A percentile compares a stretch with the other conserved stretches of the same genome.
Evolutionary conservation across 1,284 basidiomycete genomes (phyloP).

Genomic region (Anthracocystis setariae): DNA sequence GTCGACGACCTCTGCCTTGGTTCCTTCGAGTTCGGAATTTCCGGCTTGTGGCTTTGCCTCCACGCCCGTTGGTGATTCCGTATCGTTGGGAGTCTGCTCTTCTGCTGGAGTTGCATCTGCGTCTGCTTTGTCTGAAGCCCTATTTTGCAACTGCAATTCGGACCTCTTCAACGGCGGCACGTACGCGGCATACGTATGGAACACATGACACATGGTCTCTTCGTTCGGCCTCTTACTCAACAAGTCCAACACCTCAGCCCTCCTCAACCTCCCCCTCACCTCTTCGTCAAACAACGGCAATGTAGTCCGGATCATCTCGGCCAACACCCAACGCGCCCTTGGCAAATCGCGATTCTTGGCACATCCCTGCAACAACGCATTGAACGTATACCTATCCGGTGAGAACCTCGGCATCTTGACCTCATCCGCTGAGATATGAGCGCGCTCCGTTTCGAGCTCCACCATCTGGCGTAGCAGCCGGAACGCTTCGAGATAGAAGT

Average conservation of each 20-base stretch:
- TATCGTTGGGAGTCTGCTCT: background rate
- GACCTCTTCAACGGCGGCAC: constrained; percentile 69
- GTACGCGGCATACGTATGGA: constrained; percentile 87
- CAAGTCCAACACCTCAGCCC: constrained; percentile 53
- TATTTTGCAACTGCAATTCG: constrained; percentile 7
- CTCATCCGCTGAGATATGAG: constrained; percentile 74
- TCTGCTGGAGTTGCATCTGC: background rate
- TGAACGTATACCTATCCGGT: constrained; percentile 79
- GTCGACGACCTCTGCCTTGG: too few species aligned
- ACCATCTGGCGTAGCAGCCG: constrained; percentile 72
- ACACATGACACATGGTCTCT: constrained; percentile 81
- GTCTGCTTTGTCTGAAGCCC: background rate
- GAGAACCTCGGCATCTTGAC: constrained; percentile 69
- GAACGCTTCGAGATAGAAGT: constrained; percentile 67
- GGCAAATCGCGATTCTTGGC: constrained; percentile 85
- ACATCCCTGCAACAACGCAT: constrained; percentile 85
- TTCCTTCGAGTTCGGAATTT: background rate
- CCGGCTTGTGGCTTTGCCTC: background rate
- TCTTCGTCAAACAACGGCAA: constrained; percentile 41
- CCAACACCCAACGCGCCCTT: constrained; percentile 87
- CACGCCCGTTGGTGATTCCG: background rate
- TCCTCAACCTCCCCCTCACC: constrained; percentile 3
- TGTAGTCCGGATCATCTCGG: constrained; percentile 77
- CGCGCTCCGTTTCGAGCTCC: constrained; percentile 79
- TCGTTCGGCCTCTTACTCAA: constrained; percentile 73